Evolutionary conservation across 129 eudicot genomes (phyloP).

Genomic region (Centella asiatica): DNA sequence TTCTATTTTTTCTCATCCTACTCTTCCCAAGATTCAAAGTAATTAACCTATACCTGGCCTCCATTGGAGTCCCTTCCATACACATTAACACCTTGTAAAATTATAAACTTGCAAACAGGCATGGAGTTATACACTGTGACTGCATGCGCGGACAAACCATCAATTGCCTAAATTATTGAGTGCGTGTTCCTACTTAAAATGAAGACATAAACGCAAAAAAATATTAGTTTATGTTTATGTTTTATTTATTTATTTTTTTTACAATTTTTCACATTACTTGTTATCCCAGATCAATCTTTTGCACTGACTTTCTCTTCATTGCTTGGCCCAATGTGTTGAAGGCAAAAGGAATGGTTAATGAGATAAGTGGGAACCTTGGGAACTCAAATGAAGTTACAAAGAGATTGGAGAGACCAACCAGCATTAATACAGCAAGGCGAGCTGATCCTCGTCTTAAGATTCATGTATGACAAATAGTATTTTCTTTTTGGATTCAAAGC

Average conservation of each 20-base stretch:
- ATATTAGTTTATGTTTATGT: too few relatives aligned
- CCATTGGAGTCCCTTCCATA: too few relatives aligned
- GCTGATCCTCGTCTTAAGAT: slow-evolving; percentile 62
- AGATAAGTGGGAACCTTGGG: slow-evolving; percentile 22
- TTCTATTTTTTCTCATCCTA: too few relatives aligned
- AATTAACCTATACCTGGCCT: too few relatives aligned
- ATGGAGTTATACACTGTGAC: not conserved
- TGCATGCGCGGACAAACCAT: not conserved
- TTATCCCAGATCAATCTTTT: not conserved
- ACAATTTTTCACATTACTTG: not conserved
- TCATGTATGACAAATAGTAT: slow-evolving; percentile 6
- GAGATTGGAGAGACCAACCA: slow-evolving; percentile 33
- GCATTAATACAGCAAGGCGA: slow-evolving; percentile 33
- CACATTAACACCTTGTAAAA: too few relatives aligned
- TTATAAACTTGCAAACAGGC: not conserved
- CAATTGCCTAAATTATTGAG: not conserved
- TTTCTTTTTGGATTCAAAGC: not conserved
- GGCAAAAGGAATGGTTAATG: slow-evolving; percentile 46
- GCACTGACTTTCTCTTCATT: not conserved
- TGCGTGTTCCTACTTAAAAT: not conserved
- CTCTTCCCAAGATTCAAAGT: too few relatives aligned
- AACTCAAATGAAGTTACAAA: slow-evolving; percentile 39
- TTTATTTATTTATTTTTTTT: too few relatives aligned
- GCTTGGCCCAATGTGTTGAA: slow-evolving; percentile 24
- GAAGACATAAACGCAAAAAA: not conserved